Evolutionary conservation across 129 eudicot species (phyloP), one percentile per base, ranked within the genome.

Genomic region (Centrapalus pauciflorus): DNA sequence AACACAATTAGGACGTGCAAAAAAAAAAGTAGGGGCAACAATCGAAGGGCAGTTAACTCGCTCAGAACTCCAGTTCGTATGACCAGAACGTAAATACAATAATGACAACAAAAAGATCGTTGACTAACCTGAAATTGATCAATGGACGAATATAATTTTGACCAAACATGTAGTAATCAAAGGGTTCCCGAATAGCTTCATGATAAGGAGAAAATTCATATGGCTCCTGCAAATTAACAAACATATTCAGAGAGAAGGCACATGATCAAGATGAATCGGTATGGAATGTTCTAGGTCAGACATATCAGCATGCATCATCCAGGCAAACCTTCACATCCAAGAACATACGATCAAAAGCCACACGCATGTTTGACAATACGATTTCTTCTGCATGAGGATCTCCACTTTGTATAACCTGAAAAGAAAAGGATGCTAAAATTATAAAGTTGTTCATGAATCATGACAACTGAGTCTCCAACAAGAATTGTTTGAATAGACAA

Each of bases 181-280:
- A 84, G 28, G 99, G 99, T 55, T 89, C 90, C 73, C 86, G 84
- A 61, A 94, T 83, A 50, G 99, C 97, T 70, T 72, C 62, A 59
- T 94, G 99, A 82, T 94, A 72, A 37, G 99, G 90, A 30, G 97
- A 74, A 85, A 94, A 94, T 49, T 72, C 85, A 77, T 67, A 94
- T 9, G 97, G 95, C 33, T 94, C 99, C 99, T 94, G 94, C 61
- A 80, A 86, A 55, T 16, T 33, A 46, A 73, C 19, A 37, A 30
- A 57, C 66, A 69, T 32, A n/a, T 55, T 70, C 20, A 43, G 51
- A 38, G 20, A 63, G 32, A 41, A 60, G 29, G 52, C 64, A 55
- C 38, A 55, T 26, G 51, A 40, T 49, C 20, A 26, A 67, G 33
- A 69, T 23, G 26, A 29, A 23, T 38, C n/a, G n/a, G 30, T 8